These are phyloP conservation scores for Allium fistulosum DNA, from an alignment of 106 monocot species.

Conservation along the genomic window DNA sequence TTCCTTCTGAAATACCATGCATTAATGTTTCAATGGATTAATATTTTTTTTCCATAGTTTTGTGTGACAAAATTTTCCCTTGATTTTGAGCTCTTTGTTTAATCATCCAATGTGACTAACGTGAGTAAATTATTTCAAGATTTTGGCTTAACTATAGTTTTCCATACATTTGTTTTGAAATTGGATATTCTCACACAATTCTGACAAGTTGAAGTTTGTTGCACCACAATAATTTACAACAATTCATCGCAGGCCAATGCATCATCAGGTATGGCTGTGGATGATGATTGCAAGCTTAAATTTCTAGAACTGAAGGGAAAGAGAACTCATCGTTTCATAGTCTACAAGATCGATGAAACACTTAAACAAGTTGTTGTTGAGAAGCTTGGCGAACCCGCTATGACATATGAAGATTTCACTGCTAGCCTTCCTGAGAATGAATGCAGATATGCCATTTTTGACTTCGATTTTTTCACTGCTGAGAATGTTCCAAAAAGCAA, in stretches of 20 bases:
- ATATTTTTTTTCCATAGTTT: too few species aligned
- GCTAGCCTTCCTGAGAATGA: slow-evolving; percentile 21
- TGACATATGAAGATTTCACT: slow-evolving; percentile 56
- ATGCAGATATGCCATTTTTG: slow-evolving; percentile 3
- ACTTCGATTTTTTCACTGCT: slow-evolving; percentile 5
- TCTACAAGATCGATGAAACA: slow-evolving; percentile 64
- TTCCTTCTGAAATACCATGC: too few species aligned
- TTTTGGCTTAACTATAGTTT: too few species aligned
- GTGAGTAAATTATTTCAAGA: too few species aligned
- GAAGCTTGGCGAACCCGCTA: slow-evolving; percentile 39
- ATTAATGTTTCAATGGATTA: too few species aligned
- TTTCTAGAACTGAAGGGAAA: slow-evolving; percentile 54
- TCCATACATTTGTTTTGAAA: too few species aligned
- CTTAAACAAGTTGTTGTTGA: slow-evolving; percentile 46
- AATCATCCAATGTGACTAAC: too few species aligned
- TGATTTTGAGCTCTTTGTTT: too few species aligned
- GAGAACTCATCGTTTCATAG: slow-evolving; percentile 48
- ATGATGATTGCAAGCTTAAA: slow-evolving; percentile 50
- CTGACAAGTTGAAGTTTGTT: too few species aligned
- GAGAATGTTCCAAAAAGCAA: slow-evolving; percentile 8
- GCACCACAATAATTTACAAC: not conserved
- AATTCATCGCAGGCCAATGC: slow-evolving; percentile 34
- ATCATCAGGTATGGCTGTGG: slow-evolving; percentile 55
- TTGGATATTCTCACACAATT: too few species aligned
- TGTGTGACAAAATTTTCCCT: too few species aligned